phyloP scores from a whole-genome alignment of 2,329 filamentous ascomycete genomes.

The Alternaria panax region DNA sequence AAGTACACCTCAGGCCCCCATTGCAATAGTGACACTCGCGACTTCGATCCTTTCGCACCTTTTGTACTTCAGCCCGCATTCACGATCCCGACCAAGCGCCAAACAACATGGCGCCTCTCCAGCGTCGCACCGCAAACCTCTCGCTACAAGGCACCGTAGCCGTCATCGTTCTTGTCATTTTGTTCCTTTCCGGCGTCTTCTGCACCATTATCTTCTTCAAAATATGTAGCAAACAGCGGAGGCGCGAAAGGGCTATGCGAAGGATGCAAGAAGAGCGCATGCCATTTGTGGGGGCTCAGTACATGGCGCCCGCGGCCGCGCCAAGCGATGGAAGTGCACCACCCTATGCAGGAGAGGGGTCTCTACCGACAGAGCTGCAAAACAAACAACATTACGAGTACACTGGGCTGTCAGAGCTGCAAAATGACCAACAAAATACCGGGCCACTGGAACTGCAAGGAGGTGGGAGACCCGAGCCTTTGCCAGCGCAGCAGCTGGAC shows the following conservation, averaged over 20 bases:
- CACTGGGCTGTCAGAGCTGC: not conserved
- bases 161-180: conserved; percentile 4
- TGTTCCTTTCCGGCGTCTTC: conserved; percentile 8
- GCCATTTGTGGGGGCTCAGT: conserved; percentile 5
- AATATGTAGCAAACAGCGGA: conserved; percentile 19
- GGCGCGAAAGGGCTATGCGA: conserved; percentile 8
- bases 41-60: not conserved
- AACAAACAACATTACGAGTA: not conserved
- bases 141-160: not conserved
- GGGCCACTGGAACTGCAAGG: conserved; percentile 20
- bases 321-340: not conserved
- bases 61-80: not conserved
- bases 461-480: not conserved
- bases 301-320: not conserved
- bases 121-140: conserved; percentile 11
- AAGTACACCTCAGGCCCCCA: conserved; percentile 1
- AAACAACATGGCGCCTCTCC: conserved; percentile 16
- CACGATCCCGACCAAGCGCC: not conserved
- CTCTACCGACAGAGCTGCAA: not conserved
- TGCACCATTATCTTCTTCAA: conserved; percentile 10
- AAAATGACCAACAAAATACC: not conserved
- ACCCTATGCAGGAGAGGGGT: not conserved
- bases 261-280: conserved; percentile 18
- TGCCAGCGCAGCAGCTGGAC: conserved; percentile 15
- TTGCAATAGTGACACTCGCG: not conserved